These are phyloP conservation scores for Colletotrichum filicis DNA, from an alignment of 2,329 filamentous ascomycete genomes.

Conservation along the genomic window DNA sequence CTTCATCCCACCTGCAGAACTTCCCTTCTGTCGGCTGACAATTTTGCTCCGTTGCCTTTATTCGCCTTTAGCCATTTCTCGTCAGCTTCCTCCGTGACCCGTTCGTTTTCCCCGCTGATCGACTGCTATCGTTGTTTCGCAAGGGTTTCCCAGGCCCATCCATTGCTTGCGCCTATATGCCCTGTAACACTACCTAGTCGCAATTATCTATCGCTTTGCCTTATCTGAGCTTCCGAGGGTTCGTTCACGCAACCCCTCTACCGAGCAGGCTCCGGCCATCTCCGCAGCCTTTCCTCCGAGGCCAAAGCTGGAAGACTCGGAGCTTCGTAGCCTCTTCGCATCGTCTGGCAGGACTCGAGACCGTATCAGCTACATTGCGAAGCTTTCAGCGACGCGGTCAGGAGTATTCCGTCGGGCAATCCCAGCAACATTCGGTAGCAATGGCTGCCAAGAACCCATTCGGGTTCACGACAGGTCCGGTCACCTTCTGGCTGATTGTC, in stretches of 20 bases:
- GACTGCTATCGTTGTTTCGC: background rate
- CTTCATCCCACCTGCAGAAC: background rate
- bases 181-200: background rate
- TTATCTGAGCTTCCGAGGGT: background rate
- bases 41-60: background rate
- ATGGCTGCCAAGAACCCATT: conserved; percentile 62
- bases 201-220: background rate
- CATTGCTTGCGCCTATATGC: background rate
- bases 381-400: background rate
- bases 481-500: conserved; percentile 81
- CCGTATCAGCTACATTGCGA: background rate
- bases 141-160: background rate
- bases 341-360: background rate
- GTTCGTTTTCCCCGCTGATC: background rate
- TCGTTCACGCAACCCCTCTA: background rate
- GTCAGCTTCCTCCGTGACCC: background rate
- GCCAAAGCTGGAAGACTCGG: background rate
- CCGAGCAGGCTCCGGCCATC: background rate
- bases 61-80: background rate
- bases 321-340: background rate
- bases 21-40: background rate
- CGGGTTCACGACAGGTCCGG: conserved; percentile 82
- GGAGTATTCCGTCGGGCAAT: conserved; percentile 5
- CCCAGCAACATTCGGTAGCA: conserved; percentile 21
- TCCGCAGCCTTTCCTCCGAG: background rate